Conservation (phyloP, 73 alveolate species). For the Paramecium primaurelia region DNA sequence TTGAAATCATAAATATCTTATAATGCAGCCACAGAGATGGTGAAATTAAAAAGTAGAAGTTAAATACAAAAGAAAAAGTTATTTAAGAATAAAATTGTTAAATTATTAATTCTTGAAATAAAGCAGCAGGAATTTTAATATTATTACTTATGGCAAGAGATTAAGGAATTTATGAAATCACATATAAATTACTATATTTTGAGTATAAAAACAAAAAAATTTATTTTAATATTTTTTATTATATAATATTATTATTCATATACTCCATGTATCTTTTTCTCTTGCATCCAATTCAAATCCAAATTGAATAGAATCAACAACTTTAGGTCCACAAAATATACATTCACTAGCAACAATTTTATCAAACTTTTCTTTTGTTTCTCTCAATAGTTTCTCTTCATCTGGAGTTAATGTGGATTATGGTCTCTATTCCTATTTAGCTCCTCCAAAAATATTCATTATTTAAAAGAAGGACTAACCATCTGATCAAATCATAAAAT, state of each 20-base stretch:
- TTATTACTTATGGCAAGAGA: no score
- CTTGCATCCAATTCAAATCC: constrained; percentile 48
- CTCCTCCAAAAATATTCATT: constrained; percentile 40
- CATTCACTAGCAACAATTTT: constrained; percentile 57
- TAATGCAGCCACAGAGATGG: no score
- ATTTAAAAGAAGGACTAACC: constrained; percentile 32
- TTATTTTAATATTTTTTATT: background rate
- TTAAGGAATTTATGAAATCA: no score
- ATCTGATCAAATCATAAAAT: background rate
- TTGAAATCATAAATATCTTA: no score
- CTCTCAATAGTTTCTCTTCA: constrained; percentile 52
- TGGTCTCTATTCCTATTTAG: constrained; percentile 21
- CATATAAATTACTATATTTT: background rate
- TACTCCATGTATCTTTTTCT: constrained; percentile 43
- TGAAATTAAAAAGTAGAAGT: no score
- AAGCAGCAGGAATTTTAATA: no score
- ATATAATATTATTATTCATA: background rate
- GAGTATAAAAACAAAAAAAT: background rate
- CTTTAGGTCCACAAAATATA: constrained; percentile 62
- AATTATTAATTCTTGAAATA: no score
- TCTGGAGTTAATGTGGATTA: constrained; percentile 28
- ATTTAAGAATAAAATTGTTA: no score
- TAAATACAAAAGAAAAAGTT: no score
- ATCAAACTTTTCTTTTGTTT: constrained; percentile 57
- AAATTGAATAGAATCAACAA: constrained; percentile 47